Base-by-base conservation (phyloP, 1,139 yeast genomes). In the Yamadazyma sp. region DNA sequence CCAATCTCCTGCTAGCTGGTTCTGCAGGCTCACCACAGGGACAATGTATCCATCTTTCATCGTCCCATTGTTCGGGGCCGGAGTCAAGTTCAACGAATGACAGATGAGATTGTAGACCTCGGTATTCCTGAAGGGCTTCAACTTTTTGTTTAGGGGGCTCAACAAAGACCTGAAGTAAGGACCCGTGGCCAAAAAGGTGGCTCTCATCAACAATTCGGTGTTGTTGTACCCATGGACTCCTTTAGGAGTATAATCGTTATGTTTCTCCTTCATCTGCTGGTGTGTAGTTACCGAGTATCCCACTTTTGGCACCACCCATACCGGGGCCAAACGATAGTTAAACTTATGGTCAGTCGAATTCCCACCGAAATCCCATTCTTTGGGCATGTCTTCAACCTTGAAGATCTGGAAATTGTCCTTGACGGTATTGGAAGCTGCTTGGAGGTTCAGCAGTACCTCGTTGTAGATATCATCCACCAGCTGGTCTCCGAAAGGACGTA, bases 181-280 rank as follows among this genome's bases (percentile, higher is more conserved):
- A 0, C 98, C 98, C 6, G 74, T 61, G 0, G 84, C 96, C 33
- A 87, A 54, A 56, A 91, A 91, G 11, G 87, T 54, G 0, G 96
- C 91, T 41, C 96, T 68, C 96, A 89, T 88, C 42, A 87, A 65
- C 5, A 83, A 72, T 47, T 83, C 89, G 0, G 82, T 73, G 54
- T 83, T 84, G 55, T 85, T 80, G 56, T 87, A 89, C 0, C 97
- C 97, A 58, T 87, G 95, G 0, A 84, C 85, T 4, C 96, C 96
- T 41, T 69, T 73, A 3, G 92, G 87, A 27, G 61, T 59, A 57
- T 83, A 84, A 18, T 76, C 72, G 38, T 66, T 59, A 25, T 62
- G 60, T 50, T 72, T 71, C 1, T 69, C 68, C 24, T 74, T 69
- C 74, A 81, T 76, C 45, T 76, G 77, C 14, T 72, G 68, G 42